Evolutionary conservation across 805 yeast genomes (phyloP).

Genomic region (Pichia eremophila): DNA sequence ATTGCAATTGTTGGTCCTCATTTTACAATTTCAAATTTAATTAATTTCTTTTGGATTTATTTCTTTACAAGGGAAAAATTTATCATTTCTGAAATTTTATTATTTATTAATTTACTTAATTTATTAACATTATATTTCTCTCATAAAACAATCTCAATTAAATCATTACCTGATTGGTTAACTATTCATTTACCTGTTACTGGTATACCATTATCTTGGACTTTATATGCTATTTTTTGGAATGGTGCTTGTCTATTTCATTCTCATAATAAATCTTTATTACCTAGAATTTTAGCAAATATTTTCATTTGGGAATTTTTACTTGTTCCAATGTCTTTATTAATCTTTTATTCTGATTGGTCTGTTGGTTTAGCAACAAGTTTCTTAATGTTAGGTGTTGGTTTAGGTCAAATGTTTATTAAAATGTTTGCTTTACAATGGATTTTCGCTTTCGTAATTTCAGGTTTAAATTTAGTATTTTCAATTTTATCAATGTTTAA

Average conservation of each 20-base stretch:
- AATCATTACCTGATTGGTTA: slow-evolving; percentile 42
- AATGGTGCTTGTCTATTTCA: slow-evolving; percentile 73
- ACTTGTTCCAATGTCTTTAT: slow-evolving; percentile 48
- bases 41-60: slow-evolving; percentile 54
- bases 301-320: slow-evolving; percentile 71
- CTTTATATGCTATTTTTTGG: slow-evolving; percentile 69
- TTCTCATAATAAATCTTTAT: slow-evolving; percentile 40
- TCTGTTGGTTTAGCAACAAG: slow-evolving; percentile 53
- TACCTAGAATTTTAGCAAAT: slow-evolving; percentile 63
- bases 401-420: slow-evolving; percentile 58
- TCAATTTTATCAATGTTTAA: slow-evolving; percentile 41
- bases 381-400: slow-evolving; percentile 55
- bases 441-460: slow-evolving; percentile 68
- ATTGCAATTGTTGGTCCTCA: slow-evolving; percentile 45
- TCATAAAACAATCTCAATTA: slow-evolving; percentile 50
- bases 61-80: slow-evolving; percentile 53
- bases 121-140: slow-evolving; percentile 44
- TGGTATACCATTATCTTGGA: slow-evolving; percentile 71
- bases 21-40: slow-evolving; percentile 51
- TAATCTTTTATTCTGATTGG: slow-evolving; percentile 61
- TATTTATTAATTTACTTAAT: slow-evolving; percentile 52
- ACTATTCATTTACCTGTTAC: slow-evolving; percentile 56
- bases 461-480: slow-evolving; percentile 45
- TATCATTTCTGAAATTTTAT: slow-evolving; percentile 47
- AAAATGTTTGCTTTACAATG: slow-evolving; percentile 74